A percentile compares a stretch with the other conserved stretches of the same genome.
Evolutionary conservation across 768 basidiomycete genomes (phyloP).

Genomic region (Austroboletus festivus): DNA sequence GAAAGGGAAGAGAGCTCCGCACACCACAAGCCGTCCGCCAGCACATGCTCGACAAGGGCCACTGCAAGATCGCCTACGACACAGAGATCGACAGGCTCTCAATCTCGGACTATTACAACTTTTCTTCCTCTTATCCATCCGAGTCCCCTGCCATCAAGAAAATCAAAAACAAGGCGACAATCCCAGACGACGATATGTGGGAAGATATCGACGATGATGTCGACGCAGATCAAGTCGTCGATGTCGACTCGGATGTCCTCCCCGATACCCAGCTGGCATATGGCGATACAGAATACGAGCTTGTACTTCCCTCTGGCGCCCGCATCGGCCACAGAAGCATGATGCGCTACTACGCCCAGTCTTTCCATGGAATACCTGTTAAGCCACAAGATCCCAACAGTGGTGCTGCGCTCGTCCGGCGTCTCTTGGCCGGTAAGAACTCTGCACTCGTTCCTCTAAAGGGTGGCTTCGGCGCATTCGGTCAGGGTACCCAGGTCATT

Average conservation of each 20-base stretch:
- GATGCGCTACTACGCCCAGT: conserved; percentile 83
- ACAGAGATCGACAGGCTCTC: conserved; percentile 77
- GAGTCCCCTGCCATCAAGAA: too few species aligned
- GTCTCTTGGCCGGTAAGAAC: conserved; percentile 77
- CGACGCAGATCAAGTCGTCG: conserved; percentile 10
- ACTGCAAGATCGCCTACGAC: conserved; percentile 95
- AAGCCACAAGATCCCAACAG: conserved; percentile 63
- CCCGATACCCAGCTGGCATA: conserved; percentile 61
- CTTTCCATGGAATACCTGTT: conserved; percentile 49
- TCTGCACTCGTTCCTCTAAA: conserved; percentile 78
- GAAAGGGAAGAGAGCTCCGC: conserved; percentile 75
- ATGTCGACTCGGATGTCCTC: conserved; percentile 16
- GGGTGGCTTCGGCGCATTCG: conserved; percentile 87
- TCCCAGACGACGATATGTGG: conserved; percentile 21
- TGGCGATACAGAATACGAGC: conserved; percentile 80
- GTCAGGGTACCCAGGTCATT: conserved; percentile 75
- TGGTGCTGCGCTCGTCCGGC: conserved; percentile 72
- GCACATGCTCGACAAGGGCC: conserved; percentile 95
- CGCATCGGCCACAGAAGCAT: conserved; percentile 91
- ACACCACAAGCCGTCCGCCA: conserved; percentile 85
- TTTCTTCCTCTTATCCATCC: conserved; percentile 72
- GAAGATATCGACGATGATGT: neutral
- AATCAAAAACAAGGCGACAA: conserved; percentile 34
- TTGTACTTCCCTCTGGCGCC: conserved; percentile 89
- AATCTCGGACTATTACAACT: conserved; percentile 92